Evolutionary conservation across 768 basidiomycete genomes (phyloP).

Genomic region (Mycena haematopus): DNA sequence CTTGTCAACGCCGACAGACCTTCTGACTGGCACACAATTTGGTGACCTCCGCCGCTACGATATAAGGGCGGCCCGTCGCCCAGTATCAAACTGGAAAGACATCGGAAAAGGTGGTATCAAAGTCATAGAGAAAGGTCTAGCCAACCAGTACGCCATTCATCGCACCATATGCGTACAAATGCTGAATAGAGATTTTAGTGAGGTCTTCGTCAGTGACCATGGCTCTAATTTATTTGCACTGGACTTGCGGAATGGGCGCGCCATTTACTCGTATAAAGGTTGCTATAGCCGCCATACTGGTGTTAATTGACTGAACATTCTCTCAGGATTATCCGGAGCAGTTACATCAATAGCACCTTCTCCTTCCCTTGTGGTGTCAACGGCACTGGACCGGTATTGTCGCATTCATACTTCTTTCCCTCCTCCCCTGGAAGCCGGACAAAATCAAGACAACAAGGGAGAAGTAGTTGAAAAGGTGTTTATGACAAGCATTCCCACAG

Average conservation of each 20-base stretch:
- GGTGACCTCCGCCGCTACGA: conserved; percentile 84
- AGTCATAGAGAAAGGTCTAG: conserved; percentile 59
- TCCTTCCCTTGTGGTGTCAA: conserved; percentile 61
- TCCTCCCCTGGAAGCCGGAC: conserved; percentile 53
- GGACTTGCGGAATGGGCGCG: conserved; percentile 71
- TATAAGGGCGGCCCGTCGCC: conserved; percentile 69
- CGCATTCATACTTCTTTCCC: conserved; percentile 70
- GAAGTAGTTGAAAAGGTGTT: conserved; percentile 67
- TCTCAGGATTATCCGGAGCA: conserved; percentile 71
- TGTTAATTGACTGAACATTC: conserved; percentile 1
- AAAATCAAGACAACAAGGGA: conserved; percentile 63
- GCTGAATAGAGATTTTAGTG: conserved; percentile 32
- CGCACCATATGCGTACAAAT: neutral
- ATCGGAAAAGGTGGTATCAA: conserved; percentile 70
- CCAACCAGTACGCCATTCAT: conserved; percentile 62
- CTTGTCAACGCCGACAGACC: conserved; percentile 50
- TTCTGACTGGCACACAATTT: conserved; percentile 75
- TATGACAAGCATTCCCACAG: conserved; percentile 66
- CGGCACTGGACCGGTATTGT: conserved; percentile 70
- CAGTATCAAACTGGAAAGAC: conserved; percentile 70
- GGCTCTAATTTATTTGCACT: conserved; percentile 68
- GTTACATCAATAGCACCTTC: conserved; percentile 68
- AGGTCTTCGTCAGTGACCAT: conserved; percentile 72
- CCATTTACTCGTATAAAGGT: conserved; percentile 74
- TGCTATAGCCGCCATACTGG: too few species aligned